Base-by-base conservation (phyloP, 1,284 basidiomycete genomes). In the Trametes hirsuta region DNA sequence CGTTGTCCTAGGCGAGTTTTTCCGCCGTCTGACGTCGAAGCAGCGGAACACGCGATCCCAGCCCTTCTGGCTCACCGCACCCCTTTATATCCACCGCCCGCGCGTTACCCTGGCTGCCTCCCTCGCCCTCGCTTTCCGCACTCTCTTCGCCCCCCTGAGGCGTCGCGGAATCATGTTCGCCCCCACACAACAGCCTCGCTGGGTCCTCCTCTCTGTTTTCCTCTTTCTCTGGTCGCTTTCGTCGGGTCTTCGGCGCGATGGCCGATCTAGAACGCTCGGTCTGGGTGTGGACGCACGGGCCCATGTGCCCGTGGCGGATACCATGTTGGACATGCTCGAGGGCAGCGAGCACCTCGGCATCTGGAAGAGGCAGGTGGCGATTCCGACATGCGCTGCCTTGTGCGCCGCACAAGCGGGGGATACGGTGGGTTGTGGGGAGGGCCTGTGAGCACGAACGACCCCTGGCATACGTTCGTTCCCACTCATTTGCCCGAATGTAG, bases 151-250 rank as follows among this genome's bases (percentile, higher is more conserved):
- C 11, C 36, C 47, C 6, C 21, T 47, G 2, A 36, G 40, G 25
- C 35, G 24, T 11, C 44, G 51, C 25, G 34, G 24, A 14, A 58
- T 47, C 39, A 47, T 59, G 57, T 35, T 39, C 39, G 50, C 59
- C 15, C 57, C 59, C 15, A 25, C 59, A 4, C 47, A 57, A 15
- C 62, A 65, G 36, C 67, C 67, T 2, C 65, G 65, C 59, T 68
- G 67, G 67, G 41, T 68, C 10, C 55, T 67, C 12, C 64, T 68
- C 36, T 66, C 65, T 3, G 42, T 54, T 41, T 65, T 66, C 53
- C 62, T 68, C 44, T 44, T 67, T 30, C 49, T 67, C 46, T 68
- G 63, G 61, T 66, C 63, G 30, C 59, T 64, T 52, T 61, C 61
- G 3, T 57, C 60, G 15, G 54, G 55, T 24, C 44, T 63, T 12